Conservation (phyloP, 805 yeast species). For the Saccharomycopsis synnaedendra region DNA sequence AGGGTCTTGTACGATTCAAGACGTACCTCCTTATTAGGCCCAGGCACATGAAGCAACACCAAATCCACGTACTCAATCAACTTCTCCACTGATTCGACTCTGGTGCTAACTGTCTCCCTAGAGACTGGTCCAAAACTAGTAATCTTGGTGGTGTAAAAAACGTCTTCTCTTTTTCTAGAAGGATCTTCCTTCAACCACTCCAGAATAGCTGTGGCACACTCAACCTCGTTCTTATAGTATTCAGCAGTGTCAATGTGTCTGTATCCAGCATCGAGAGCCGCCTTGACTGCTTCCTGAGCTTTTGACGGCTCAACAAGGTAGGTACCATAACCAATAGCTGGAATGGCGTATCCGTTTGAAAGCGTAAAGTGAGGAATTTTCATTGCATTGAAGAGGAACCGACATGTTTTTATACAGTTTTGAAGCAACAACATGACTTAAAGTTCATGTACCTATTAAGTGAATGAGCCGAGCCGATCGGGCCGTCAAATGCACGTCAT, state of each 20-base stretch:
- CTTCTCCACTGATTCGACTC: not conserved
- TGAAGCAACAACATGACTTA: no score
- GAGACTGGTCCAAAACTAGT: not conserved
- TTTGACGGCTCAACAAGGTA: slow-evolving; percentile 27
- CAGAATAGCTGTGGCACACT: slow-evolving; percentile 42
- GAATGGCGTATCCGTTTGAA: not conserved
- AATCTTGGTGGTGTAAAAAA: not conserved
- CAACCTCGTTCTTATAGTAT: slow-evolving; percentile 42
- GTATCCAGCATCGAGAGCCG: slow-evolving; percentile 42
- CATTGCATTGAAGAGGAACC: no score
- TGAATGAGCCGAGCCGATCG: no score
- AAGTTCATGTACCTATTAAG: no score
- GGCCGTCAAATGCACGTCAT: no score
- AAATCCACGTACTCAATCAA: not conserved
- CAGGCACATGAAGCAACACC: slow-evolving; percentile 19
- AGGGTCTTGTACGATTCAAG: slow-evolving; percentile 58
- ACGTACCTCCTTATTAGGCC: slow-evolving; percentile 30
- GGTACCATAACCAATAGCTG: slow-evolving; percentile 14
- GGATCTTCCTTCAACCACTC: slow-evolving; percentile 26
- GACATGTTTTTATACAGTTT: no score
- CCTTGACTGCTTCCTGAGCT: slow-evolving; percentile 25
- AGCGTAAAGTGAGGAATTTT: slow-evolving; percentile 17
- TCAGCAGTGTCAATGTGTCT: slow-evolving; percentile 57
- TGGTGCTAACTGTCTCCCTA: not conserved
- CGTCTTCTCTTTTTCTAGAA: slow-evolving; percentile 18